Evolutionary conservation across 768 basidiomycete genomes (phyloP).

Genomic region (Kwoniella sp.): DNA sequence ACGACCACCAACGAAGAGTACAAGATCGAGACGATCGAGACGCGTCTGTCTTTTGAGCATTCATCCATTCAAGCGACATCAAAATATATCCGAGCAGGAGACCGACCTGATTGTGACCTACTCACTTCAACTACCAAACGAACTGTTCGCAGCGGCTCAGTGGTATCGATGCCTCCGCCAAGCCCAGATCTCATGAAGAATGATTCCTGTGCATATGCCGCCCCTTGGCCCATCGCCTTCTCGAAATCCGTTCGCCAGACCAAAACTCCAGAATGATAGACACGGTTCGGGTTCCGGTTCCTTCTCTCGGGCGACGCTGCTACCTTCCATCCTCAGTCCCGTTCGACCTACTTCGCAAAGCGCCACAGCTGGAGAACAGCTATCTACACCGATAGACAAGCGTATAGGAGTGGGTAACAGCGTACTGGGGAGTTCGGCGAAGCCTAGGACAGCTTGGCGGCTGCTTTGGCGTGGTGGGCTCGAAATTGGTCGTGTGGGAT

Average conservation of each 20-base stretch:
- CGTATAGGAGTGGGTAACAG: not conserved
- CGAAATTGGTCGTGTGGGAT: slow-evolving; percentile 50
- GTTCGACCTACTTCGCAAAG: not conserved
- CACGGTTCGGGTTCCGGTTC: slow-evolving; percentile 16
- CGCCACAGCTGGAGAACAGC: not conserved
- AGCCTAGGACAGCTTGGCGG: slow-evolving; percentile 40
- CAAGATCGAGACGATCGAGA: not conserved
- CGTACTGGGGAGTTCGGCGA: slow-evolving; percentile 7
- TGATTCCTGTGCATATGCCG: slow-evolving; percentile 12
- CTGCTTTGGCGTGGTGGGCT: slow-evolving; percentile 53
- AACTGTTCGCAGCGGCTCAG: no score
- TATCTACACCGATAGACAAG: slow-evolving; percentile 10
- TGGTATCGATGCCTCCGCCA: no score
- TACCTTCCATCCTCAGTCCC: slow-evolving; percentile 22
- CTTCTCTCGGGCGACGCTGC: slow-evolving; percentile 38
- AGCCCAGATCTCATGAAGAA: not conserved
- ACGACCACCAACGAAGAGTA: no score
- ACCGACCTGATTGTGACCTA: no score
- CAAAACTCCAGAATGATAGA: slow-evolving; percentile 13
- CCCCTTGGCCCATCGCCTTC: slow-evolving; percentile 22
- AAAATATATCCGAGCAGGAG: not conserved
- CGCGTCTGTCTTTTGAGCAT: not conserved
- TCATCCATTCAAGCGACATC: not conserved
- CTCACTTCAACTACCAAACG: no score
- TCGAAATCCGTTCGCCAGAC: slow-evolving; percentile 45